Evolutionary conservation across 169 alveolate genomes (phyloP).

Genomic region (Plasmodium gaboni): DNA sequence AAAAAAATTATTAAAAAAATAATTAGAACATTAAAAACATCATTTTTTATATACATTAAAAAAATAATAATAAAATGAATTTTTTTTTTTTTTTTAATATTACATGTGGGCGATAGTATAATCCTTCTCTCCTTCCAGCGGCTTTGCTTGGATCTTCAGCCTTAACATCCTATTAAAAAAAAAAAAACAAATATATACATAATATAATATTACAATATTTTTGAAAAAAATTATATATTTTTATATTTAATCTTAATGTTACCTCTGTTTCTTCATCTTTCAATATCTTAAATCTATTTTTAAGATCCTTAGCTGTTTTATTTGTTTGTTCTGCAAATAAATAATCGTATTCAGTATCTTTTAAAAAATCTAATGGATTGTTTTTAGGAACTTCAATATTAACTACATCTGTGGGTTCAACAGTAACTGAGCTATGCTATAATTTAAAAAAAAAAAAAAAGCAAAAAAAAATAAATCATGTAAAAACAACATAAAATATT

Average conservation of each 20-base stretch:
- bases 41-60: neutral
- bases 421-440: slow-evolving; percentile 54
- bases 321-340: slow-evolving; percentile 71
- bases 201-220: slow-evolving; percentile 2
- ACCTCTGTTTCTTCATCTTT: slow-evolving; percentile 81
- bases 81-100: neutral
- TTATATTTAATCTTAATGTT: neutral
- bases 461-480: no score
- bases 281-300: slow-evolving; percentile 82
- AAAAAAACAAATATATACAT: slow-evolving; percentile 50
- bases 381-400: slow-evolving; percentile 79
- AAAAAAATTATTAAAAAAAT: slow-evolving; percentile 19
- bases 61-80: neutral
- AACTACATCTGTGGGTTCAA: slow-evolving; percentile 82
- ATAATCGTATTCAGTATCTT: slow-evolving; percentile 75
- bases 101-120: slow-evolving; percentile 72
- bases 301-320: slow-evolving; percentile 82
- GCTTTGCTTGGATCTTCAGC: slow-evolving; percentile 56
- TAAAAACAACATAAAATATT: slow-evolving; percentile 50
- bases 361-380: slow-evolving; percentile 71
- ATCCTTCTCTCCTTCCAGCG: slow-evolving; percentile 26
- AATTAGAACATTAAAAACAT: no score
- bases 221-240: neutral
- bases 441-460: neutral
- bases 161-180: slow-evolving; percentile 77